phyloP scores from a whole-genome alignment of 1,139 yeast species.

The Taphrina pruni region DNA sequence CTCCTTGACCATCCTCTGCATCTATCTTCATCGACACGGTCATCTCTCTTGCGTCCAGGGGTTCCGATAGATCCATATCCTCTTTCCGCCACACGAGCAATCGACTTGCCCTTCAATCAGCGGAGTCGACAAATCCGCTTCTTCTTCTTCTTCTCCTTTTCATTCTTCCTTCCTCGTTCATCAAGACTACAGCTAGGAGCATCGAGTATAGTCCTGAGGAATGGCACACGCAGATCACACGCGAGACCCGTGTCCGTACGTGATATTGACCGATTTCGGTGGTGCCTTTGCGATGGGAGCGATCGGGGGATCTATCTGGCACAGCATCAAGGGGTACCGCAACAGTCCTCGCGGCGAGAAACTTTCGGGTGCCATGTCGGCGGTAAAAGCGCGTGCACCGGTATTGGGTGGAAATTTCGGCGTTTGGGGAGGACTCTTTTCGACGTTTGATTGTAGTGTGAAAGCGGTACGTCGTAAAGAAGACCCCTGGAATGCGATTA shows the following conservation, averaged over 20 bases:
- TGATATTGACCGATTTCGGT: conserved; percentile 93
- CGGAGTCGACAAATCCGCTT: not conserved
- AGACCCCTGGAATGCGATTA: conserved; percentile 93
- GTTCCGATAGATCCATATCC: too few relatives aligned
- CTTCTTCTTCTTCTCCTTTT: not conserved
- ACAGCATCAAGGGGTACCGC: conserved; percentile 97
- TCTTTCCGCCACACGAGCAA: too few relatives aligned
- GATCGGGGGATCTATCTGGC: conserved; percentile 93
- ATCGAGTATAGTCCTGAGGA: too few relatives aligned
- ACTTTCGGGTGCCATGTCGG: conserved; percentile 73
- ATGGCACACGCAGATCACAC: conserved; percentile 77
- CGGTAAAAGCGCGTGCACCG: conserved; percentile 95
- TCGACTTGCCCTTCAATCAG: too few relatives aligned
- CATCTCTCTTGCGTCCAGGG: too few relatives aligned
- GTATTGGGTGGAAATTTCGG: conserved; percentile 99
- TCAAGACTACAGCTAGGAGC: not conserved
- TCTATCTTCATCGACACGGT: too few relatives aligned
- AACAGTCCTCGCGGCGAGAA: conserved; percentile 92
- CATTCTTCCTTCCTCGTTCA: not conserved
- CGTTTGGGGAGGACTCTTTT: conserved; percentile 98
- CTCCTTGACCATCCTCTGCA: too few relatives aligned
- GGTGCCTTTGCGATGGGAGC: conserved; percentile 98
- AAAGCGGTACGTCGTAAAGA: conserved; percentile 96
- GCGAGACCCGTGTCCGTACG: conserved; percentile 99
- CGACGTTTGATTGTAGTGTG: conserved; percentile 93